Evolutionary conservation across 2,329 filamentous ascomycete species (phyloP).

Genomic region (Emericellopsis atlantica): DNA sequence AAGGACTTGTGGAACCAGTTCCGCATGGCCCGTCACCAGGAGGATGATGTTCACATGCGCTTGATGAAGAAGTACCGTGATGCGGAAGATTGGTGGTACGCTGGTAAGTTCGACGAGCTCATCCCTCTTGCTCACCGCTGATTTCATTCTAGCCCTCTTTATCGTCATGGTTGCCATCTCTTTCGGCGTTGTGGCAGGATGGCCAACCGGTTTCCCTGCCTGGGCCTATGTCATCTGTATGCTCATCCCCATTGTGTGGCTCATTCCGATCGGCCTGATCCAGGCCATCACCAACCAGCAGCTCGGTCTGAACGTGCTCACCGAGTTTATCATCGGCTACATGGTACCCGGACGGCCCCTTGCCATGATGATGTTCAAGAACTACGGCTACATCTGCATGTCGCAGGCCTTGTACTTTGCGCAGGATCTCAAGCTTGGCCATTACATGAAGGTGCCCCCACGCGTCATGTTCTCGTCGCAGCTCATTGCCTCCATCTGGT

Average conservation of each 20-base stretch:
- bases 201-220: constrained; percentile 43
- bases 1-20: constrained; percentile 41
- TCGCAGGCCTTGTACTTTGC: constrained; percentile 51
- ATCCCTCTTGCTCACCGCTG: constrained; percentile 7
- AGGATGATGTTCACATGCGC: constrained; percentile 47
- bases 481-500: constrained; percentile 46
- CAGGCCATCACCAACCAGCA: constrained; percentile 50
- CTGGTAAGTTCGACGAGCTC: constrained; percentile 20
- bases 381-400: constrained; percentile 59
- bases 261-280: constrained; percentile 48
- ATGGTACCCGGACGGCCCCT: constrained; percentile 59
- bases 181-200: constrained; percentile 39
- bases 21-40: constrained; percentile 39
- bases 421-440: constrained; percentile 54
- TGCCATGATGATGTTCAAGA: constrained; percentile 70
- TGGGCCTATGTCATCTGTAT: constrained; percentile 47
- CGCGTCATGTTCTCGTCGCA: constrained; percentile 50
- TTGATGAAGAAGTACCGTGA: constrained; percentile 50
- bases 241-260: constrained; percentile 42
- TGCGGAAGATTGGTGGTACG: constrained; percentile 48
- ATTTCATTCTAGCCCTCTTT: constrained; percentile 25
- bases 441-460: constrained; percentile 56
- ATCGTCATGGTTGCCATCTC: constrained; percentile 39
- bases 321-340: constrained; percentile 63
- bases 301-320: constrained; percentile 57